A percentile compares a stretch with the other conserved stretches of the same genome.
Evolutionary conservation across 2,329 filamentous ascomycete species (phyloP).

Genomic region (Beauveria asiatica): DNA sequence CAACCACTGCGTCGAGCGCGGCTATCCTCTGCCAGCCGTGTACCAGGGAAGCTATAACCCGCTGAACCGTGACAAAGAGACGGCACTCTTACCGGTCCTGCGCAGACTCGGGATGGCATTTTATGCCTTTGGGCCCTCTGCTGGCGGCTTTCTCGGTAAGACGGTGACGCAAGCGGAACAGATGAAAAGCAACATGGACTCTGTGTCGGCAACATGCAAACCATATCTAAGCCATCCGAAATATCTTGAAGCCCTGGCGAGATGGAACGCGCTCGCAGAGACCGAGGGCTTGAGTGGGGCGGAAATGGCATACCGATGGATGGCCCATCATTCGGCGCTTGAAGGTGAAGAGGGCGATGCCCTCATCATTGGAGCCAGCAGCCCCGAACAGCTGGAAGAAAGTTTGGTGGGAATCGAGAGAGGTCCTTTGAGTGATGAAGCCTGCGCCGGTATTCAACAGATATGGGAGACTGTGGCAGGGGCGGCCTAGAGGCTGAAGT

Average conservation of each 20-base stretch:
- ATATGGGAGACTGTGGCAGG: constrained; percentile 7
- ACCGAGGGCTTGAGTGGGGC: constrained; percentile 11
- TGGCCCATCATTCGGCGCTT: constrained; percentile 6
- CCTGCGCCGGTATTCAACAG: constrained; percentile 7
- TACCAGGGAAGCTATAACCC: constrained; percentile 14
- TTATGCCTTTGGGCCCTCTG: constrained; percentile 14
- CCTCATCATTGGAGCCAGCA: constrained; percentile 4
- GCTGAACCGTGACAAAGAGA: constrained; percentile 12
- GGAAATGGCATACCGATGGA: constrained; percentile 7
- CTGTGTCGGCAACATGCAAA: constrained; percentile 12
- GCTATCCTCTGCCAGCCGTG: constrained; percentile 10
- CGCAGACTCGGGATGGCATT: constrained; percentile 13
- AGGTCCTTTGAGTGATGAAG: constrained; percentile 10
- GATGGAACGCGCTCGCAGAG: constrained; percentile 12
- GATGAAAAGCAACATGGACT: not conserved
- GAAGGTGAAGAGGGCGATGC: not conserved
- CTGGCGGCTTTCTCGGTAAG: constrained; percentile 14
- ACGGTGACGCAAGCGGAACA: constrained; percentile 11
- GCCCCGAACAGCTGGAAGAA: constrained; percentile 2
- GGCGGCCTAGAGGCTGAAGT: not conserved
- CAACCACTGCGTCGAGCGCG: constrained; percentile 8
- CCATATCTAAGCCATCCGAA: constrained; percentile 10
- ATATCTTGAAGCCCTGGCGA: constrained; percentile 7
- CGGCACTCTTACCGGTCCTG: constrained; percentile 9
- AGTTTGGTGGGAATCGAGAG: constrained; percentile 1